These are phyloP conservation scores for Hyphodiscus hymeniophilus DNA, from an alignment of 495 filamentous ascomycete species.

Conservation along the genomic window DNA sequence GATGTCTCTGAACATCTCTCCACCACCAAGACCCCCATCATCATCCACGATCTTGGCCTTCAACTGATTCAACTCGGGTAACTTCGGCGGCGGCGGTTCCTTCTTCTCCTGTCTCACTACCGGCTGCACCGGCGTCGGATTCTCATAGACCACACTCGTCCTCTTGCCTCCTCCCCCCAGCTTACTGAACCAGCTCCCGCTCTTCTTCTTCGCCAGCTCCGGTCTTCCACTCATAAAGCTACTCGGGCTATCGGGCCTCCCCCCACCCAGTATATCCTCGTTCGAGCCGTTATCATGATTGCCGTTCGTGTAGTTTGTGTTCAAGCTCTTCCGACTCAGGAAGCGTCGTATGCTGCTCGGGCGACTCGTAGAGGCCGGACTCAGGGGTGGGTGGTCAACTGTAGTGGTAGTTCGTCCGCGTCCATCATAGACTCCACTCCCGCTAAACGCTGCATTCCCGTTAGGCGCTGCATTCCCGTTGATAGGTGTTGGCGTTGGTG, in stretches of 20 bases:
- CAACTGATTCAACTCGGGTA: constrained; percentile 48
- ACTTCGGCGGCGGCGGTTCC: constrained; percentile 48
- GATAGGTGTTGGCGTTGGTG: too few relatives aligned
- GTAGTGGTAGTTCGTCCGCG: constrained; percentile 13
- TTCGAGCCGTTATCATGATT: constrained; percentile 25
- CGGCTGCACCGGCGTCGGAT: not conserved
- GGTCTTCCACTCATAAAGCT: constrained; percentile 6
- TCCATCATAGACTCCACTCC: constrained; percentile 14
- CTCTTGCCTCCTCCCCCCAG: constrained; percentile 10
- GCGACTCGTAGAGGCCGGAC: constrained; percentile 16
- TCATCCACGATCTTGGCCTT: constrained; percentile 35
- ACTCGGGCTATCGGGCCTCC: constrained; percentile 22
- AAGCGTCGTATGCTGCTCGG: constrained; percentile 31
- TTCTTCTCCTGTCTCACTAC: constrained; percentile 23
- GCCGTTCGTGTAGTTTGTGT: constrained; percentile 26
- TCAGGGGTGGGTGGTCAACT: constrained; percentile 12
- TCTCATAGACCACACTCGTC: constrained; percentile 20
- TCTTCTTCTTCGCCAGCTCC: constrained; percentile 14
- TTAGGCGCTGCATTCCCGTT: too few relatives aligned
- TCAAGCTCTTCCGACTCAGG: constrained; percentile 29
- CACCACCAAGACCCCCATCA: constrained; percentile 36
- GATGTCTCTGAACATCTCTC: constrained; percentile 54
- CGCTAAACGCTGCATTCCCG: too few relatives aligned
- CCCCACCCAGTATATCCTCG: constrained; percentile 26
- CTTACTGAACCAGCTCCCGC: constrained; percentile 20